Evolutionary conservation across 805 yeast species (phyloP), one percentile per base, ranked within the genome.

Genomic region (Metschnikowia noctiluminum): DNA sequence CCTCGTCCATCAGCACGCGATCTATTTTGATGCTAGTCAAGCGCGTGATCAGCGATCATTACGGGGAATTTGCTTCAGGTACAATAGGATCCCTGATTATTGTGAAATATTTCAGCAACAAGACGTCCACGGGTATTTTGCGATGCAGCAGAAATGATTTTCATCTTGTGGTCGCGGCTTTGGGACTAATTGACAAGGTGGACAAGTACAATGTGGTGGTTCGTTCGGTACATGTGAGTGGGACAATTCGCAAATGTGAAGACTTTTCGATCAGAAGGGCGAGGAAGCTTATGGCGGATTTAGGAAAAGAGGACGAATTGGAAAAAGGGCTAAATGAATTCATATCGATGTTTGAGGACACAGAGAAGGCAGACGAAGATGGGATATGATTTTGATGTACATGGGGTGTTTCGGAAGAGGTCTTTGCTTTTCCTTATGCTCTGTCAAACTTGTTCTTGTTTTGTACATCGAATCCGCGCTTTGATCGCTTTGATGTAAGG

Each of bases 181-280:
- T 92, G 51, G 69, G 81, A 1, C 63, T 83, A 42, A 78, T 85
- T 10, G 72, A 71, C 36, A 68, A 69, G 28, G 58, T 89, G 2
- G 82, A 75, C 14, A 81, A 77, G 21, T 60, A 61, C 30, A 66
- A 68, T 7, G 78, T 82, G 5, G 75, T 85, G 10, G 64, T 90
- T 13, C 73, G 83, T 46, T 84, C 87, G 28, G 68, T 78, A 5
- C 86, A 85, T 49, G 81, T 88, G 0, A 84, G 96, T 60, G 98
- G 97, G 0, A 89, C 97, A 0, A 90, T 91, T 31, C 84, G 83
- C 62, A 89, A 88, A 61, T 80, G 95, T 54, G 96, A 91, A 62
- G 78, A 82, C 54, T 79, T 74, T 49, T 85, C 90, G 0, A 81
- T 88, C 11, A 53, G 53, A 28, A 64, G 74, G 47, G 71, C 80